These are phyloP conservation scores for Salix purpurea DNA, from an alignment of 345 rosid genomes.

Conservation along the genomic window DNA sequence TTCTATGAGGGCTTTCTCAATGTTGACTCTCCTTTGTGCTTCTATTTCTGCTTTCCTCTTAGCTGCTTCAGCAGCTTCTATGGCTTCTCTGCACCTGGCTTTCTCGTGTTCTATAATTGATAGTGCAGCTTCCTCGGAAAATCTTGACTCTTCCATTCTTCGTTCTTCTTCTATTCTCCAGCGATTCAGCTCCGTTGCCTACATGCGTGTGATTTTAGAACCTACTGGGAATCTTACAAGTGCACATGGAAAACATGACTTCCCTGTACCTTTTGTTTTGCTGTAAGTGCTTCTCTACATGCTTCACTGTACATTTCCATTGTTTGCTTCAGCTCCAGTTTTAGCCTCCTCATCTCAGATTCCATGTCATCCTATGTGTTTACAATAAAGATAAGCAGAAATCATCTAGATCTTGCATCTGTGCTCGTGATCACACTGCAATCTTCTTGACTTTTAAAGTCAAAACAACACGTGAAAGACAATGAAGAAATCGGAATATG, in stretches of 20 bases:
- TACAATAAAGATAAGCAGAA: background rate
- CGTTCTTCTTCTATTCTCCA: conserved; percentile 60
- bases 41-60: conserved; percentile 54
- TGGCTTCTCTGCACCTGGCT: conserved; percentile 53
- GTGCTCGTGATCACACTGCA: background rate
- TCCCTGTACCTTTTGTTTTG: conserved; percentile 62
- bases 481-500: background rate
- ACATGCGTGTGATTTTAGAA: background rate
- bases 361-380: conserved; percentile 65
- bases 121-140: conserved; percentile 62
- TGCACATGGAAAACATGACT: background rate
- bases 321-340: conserved; percentile 78
- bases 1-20: conserved; percentile 53
- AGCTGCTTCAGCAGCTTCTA: conserved; percentile 67
- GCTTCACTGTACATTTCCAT: conserved; percentile 78
- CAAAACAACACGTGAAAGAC: no score
- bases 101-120: conserved; percentile 55
- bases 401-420: background rate
- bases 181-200: conserved; percentile 76
- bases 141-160: conserved; percentile 48
- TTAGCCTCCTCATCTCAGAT: conserved; percentile 78
- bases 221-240: background rate
- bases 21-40: conserved; percentile 46
- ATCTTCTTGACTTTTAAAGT: no score
- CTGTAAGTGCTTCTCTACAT: conserved; percentile 79